These are phyloP conservation scores for Didymella glomerata DNA, from an alignment of 2,329 filamentous ascomycete species.

Conservation along the genomic window DNA sequence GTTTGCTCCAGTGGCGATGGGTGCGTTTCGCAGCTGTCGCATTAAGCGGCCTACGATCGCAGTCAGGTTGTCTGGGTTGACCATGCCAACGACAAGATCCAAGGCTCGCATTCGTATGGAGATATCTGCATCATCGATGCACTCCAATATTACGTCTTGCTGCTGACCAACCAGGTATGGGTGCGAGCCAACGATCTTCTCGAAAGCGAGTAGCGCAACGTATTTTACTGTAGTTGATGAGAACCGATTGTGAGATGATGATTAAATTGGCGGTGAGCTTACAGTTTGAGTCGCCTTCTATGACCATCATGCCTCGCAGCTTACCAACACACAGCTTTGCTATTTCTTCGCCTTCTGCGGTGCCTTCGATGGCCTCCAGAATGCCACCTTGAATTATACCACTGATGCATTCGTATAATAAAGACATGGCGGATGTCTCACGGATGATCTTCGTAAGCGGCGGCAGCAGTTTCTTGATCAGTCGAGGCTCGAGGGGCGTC, in stretches of 20 bases:
- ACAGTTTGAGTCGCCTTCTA: slow-evolving; percentile 94
- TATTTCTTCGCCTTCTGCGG: slow-evolving; percentile 86
- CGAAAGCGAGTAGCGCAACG: slow-evolving; percentile 92
- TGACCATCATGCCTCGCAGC: slow-evolving; percentile 89
- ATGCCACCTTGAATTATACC: slow-evolving; percentile 98
- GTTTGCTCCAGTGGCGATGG: slow-evolving; percentile 61
- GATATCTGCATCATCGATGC: slow-evolving; percentile 94
- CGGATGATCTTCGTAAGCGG: slow-evolving; percentile 92
- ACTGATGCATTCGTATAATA: slow-evolving; percentile 97
- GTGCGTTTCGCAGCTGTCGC: slow-evolving; percentile 77
- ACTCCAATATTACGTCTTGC: slow-evolving; percentile 95
- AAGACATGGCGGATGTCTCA: slow-evolving; percentile 96
- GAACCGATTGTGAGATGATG: slow-evolving; percentile 1
- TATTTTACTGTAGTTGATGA: slow-evolving; percentile 78
- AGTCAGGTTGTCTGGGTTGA: slow-evolving; percentile 84
- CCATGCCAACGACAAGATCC: slow-evolving; percentile 92
- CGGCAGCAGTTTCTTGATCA: slow-evolving; percentile 89
- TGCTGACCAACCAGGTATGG: slow-evolving; percentile 88
- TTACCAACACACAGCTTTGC: slow-evolving; percentile 92
- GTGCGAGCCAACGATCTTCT: slow-evolving; percentile 90
- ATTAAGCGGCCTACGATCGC: slow-evolving; percentile 86
- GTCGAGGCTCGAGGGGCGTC: slow-evolving; percentile 87
- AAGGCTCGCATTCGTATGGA: slow-evolving; percentile 93
- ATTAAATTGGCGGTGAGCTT: slow-evolving; percentile 52
- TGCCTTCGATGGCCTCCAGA: slow-evolving; percentile 80